Percentiles rank a stretch among this genome's conserved stretches.
These are phyloP conservation scores for Monascus ruber DNA, from an alignment of 2,329 filamentous ascomycete species.

Conservation along the genomic window DNA sequence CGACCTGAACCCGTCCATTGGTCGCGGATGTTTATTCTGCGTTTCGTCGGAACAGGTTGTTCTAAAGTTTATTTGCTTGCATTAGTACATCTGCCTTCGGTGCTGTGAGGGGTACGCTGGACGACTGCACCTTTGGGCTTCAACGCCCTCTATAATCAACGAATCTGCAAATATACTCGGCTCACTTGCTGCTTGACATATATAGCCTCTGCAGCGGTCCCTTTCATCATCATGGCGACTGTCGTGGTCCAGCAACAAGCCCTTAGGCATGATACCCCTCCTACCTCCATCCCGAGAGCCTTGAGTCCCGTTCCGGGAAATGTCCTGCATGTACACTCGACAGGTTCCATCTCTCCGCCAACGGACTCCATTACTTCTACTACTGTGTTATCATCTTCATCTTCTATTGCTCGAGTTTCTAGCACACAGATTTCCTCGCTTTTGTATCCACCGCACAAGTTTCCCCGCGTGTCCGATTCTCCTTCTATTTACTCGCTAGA, in stretches of 20 bases:
- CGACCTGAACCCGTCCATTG: background rate
- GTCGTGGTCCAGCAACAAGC: slow-evolving; percentile 37
- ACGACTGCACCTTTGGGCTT: no score
- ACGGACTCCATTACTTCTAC: slow-evolving; percentile 40
- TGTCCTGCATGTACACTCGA: slow-evolving; percentile 79
- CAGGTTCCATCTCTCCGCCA: slow-evolving; percentile 54
- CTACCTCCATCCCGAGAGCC: slow-evolving; percentile 37
- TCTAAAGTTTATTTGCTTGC: background rate
- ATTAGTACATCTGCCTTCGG: no score
- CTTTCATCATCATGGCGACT: slow-evolving; percentile 29
- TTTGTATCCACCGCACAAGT: slow-evolving; percentile 60
- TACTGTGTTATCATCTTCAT: slow-evolving; percentile 43
- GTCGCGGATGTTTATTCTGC: background rate
- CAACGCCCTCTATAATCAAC: no score
- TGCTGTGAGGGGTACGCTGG: no score
- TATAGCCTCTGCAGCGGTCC: background rate
- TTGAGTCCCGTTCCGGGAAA: slow-evolving; percentile 68
- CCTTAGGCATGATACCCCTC: slow-evolving; percentile 38
- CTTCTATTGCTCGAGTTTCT: slow-evolving; percentile 41
- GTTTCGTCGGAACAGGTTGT: background rate
- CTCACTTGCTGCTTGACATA: background rate
- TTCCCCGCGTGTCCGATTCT: slow-evolving; percentile 43
- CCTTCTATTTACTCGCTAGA: slow-evolving; percentile 63
- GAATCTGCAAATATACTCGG: no score
- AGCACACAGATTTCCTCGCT: slow-evolving; percentile 53